Conservation (phyloP, 2,329 filamentous ascomycete species). For the Aspergillus tubingensis region DNA sequence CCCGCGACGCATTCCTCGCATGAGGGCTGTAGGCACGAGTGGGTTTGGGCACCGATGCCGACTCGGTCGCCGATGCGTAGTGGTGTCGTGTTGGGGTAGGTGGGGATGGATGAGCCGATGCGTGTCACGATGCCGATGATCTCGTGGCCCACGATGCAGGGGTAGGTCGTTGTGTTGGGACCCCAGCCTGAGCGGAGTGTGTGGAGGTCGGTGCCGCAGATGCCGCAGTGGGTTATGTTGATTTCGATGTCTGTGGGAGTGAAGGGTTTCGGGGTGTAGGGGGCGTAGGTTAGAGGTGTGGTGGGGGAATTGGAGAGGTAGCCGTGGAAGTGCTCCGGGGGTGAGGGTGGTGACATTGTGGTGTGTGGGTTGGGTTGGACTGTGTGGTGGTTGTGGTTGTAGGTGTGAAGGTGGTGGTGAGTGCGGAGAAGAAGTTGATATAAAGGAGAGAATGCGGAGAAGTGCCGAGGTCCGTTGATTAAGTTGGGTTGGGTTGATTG, state of each 20-base stretch:
- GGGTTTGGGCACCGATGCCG: conserved; percentile 62
- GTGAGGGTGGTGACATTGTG: neutral
- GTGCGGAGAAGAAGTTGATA: neutral
- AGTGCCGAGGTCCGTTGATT: neutral
- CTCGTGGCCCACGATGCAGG: conserved; percentile 64
- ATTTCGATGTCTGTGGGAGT: conserved; percentile 68
- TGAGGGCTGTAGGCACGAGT: conserved; percentile 52
- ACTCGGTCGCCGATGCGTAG: conserved; percentile 66
- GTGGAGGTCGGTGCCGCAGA: conserved; percentile 66
- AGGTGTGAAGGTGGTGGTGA: conserved; percentile 1
- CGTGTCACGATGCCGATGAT: conserved; percentile 62
- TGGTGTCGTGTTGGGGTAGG: conserved; percentile 25
- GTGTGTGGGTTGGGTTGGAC: neutral
- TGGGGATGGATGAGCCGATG: conserved; percentile 49
- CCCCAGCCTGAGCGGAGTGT: conserved; percentile 55
- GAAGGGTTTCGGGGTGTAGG: conserved; percentile 45
- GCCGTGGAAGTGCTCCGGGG: conserved; percentile 37
- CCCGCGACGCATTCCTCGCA: conserved; percentile 45
- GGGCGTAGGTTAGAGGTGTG: conserved; percentile 34
- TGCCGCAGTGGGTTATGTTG: conserved; percentile 65
- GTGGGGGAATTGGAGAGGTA: conserved; percentile 43
- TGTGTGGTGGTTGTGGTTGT: neutral
- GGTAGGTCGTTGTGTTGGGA: conserved; percentile 38
- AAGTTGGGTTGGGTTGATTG: neutral
- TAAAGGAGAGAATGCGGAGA: neutral